Conservation (phyloP, 257 asterid species). For the Solanum stenotomum region DNA sequence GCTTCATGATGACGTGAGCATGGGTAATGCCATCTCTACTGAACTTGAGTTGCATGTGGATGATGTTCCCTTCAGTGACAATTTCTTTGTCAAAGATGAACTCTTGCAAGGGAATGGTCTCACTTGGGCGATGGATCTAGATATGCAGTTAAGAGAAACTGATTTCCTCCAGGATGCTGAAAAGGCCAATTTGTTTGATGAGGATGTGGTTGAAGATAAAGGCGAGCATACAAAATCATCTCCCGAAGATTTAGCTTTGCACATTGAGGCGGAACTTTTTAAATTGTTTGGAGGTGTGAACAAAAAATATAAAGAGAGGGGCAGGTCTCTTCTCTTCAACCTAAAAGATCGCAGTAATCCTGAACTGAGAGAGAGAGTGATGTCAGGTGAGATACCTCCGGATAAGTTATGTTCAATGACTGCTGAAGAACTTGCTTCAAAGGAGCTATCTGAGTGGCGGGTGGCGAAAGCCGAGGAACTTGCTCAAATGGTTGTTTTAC, state of each 20-base stretch:
- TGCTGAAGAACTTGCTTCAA: conserved; percentile 98
- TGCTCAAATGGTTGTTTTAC: conserved; percentile 87
- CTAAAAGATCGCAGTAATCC: conserved; percentile 92
- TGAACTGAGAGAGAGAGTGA: conserved; percentile 80
- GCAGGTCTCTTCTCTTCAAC: conserved; percentile 89
- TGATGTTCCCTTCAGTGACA: conserved; percentile 60
- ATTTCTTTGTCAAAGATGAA: conserved; percentile 77
- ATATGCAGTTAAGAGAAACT: conserved; percentile 38
- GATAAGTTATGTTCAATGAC: conserved; percentile 87
- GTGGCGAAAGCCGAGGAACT: conserved; percentile 88
- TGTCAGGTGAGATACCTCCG: conserved; percentile 80
- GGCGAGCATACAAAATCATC: conserved; percentile 17
- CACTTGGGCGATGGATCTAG: conserved; percentile 91
- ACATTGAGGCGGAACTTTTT: conserved; percentile 73
- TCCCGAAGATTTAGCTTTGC: conserved; percentile 43
- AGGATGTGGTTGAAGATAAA: conserved; percentile 18
- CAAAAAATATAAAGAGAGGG: conserved; percentile 94
- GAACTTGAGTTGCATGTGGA: conserved; percentile 59
- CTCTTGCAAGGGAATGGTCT: conserved; percentile 98
- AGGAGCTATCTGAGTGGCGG: conserved; percentile 96
- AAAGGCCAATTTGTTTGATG: conserved; percentile 22
- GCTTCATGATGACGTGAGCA: conserved; percentile 27
- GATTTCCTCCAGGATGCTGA: conserved; percentile 33
- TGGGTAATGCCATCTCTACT: conserved; percentile 8
- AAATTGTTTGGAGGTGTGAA: conserved; percentile 78